phyloP scores from a whole-genome alignment of 2,329 filamentous ascomycete genomes.

The Xylaria sp. region DNA sequence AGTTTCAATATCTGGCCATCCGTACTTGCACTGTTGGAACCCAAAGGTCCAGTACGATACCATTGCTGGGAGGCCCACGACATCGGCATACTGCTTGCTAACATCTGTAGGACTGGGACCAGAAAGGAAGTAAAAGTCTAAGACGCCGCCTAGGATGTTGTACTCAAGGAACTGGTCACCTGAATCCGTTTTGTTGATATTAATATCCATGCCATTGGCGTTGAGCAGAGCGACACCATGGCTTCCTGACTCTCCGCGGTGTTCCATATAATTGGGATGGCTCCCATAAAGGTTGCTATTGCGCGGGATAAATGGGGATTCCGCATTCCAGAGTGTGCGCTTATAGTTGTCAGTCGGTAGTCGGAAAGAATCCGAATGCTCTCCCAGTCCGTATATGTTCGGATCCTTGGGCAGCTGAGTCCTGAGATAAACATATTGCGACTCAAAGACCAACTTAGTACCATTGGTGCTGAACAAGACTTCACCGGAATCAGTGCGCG shows the following conservation, averaged over 20 bases:
- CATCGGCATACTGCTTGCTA: conserved; percentile 59
- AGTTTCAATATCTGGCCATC: conserved; percentile 63
- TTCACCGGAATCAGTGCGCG: conserved; percentile 52
- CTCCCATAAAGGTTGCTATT: conserved; percentile 69
- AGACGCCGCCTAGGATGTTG: conserved; percentile 71
- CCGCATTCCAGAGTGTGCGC: conserved; percentile 68
- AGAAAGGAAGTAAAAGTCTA: conserved; percentile 68
- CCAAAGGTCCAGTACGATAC: conserved; percentile 64
- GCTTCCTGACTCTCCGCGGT: conserved; percentile 60
- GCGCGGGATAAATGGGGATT: conserved; percentile 57
- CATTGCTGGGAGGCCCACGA: conserved; percentile 61
- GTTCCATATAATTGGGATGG: conserved; percentile 73
- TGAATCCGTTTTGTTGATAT: conserved; percentile 47
- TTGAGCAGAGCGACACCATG: conserved; percentile 70
- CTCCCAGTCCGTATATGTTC: conserved; percentile 71
- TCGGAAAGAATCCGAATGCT: conserved; percentile 68
- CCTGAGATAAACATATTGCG: conserved; percentile 64
- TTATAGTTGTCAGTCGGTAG: conserved; percentile 67
- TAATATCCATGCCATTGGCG: conserved; percentile 72
- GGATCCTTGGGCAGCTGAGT: conserved; percentile 67
- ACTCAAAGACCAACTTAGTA: conserved; percentile 48
- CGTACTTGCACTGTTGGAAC: conserved; percentile 63
- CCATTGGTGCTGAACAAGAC: conserved; percentile 67
- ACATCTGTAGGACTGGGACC: conserved; percentile 60
- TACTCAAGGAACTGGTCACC: conserved; percentile 73